Conservation (phyloP, 2,329 filamentous ascomycete genomes). For the Trichoderma lentiforme region DNA sequence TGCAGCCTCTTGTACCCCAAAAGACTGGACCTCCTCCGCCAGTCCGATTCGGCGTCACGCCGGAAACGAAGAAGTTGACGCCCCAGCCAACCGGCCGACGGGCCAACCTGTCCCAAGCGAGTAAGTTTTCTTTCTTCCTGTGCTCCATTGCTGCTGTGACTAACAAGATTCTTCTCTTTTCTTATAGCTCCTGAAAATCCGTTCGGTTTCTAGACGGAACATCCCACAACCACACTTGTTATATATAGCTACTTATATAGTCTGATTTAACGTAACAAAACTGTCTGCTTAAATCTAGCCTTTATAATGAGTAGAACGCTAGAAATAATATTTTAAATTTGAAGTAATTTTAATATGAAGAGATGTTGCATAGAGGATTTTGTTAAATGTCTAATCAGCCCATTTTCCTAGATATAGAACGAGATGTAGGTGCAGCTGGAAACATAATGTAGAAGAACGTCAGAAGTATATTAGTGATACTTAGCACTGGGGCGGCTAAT, state of each 20-base stretch:
- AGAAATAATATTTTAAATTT: neutral
- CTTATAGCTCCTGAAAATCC: constrained; percentile 50
- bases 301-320: constrained; percentile 13
- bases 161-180: neutral
- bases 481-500: neutral
- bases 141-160: neutral
- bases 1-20: constrained; percentile 45
- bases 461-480: too few species aligned
- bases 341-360: constrained; percentile 17
- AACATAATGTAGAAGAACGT: too few species aligned
- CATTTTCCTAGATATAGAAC: neutral
- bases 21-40: constrained; percentile 70
- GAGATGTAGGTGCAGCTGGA: neutral
- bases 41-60: constrained; percentile 79
- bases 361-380: neutral
- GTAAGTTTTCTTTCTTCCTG: constrained; percentile 59
- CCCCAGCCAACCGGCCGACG: constrained; percentile 85
- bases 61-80: constrained; percentile 69
- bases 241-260: constrained; percentile 15
- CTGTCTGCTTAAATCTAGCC: constrained; percentile 8
- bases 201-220: constrained; percentile 45
- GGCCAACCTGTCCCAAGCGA: constrained; percentile 91
- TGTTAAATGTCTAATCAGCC: neutral
- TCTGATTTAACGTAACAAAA: constrained; percentile 6
- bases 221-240: neutral